Evolutionary conservation across 1,284 basidiomycete species (phyloP), one percentile per base, ranked within the genome.

Genomic region (Ceratobasidium sp.): DNA sequence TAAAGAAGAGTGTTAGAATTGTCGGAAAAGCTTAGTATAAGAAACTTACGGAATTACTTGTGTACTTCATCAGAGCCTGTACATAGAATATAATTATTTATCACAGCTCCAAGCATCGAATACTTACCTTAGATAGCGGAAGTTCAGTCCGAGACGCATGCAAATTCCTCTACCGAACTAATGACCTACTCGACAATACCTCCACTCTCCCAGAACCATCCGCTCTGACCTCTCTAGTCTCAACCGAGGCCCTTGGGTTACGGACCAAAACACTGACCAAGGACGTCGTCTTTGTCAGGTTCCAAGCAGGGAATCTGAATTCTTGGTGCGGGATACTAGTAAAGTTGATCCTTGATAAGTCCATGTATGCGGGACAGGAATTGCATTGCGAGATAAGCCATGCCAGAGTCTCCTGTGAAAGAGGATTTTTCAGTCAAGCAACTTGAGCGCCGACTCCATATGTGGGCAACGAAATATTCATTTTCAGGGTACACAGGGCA

Each of bases 171-270:
- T 72, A 57, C 41, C 56, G 41, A 1, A 19, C 56, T 36, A 60
- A 48, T n/a, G 41, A 27, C 41, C 45, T 31, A 3, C 56, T n/a
- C n/a, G 19, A 60, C 67, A 24, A 72, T 60, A 72, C 67, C 8
- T 57, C 15, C 22, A 72, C 41, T n/a, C 45, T 44, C 9, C 67
- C 67, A 24, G 54, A 15, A 14, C 67, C 67, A n/a, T 72, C 67
- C 67, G 60, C 27, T 14, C 67, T 54, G 11, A 72, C 67, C 27
- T 72, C 67, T 51, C 67, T 72, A 5, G 67, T 72, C 24, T 72
- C 67, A 14, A 72, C 22, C 3, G 54, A 45, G 7, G 27, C 24
- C 41, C 67, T 29, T n/a, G 67, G 67, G 7, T 72, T 29, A 19
- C 67, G 60, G 24, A 72, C 44, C n/a, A 72, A 44, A 15, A 72